Evolutionary conservation across 345 rosid genomes (phyloP).

Genomic region (Clausena lansium): DNA sequence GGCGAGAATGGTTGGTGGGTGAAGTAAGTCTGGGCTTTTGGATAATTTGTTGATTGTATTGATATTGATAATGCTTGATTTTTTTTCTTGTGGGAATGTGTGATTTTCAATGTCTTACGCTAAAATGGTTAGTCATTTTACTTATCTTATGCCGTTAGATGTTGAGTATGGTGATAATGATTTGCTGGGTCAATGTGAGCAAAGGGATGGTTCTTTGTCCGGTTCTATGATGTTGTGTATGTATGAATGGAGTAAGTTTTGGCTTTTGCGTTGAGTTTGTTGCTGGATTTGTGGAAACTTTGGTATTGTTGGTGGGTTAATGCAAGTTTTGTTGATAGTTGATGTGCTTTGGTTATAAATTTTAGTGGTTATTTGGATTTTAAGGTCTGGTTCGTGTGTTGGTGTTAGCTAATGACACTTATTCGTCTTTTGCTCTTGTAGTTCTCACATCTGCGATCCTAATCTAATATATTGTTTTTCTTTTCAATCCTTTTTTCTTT

Average conservation of each 20-base stretch:
- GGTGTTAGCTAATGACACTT: neutral
- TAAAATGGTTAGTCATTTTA: neutral
- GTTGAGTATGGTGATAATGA: neutral
- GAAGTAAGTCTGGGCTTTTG: neutral
- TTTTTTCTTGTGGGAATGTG: neutral
- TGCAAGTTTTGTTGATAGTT: neutral
- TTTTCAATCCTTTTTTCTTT: neutral
- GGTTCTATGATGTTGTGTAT: neutral
- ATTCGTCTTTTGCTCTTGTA: constrained; percentile 3
- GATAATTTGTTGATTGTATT: neutral
- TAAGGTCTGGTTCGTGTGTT: neutral
- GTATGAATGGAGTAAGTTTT: neutral
- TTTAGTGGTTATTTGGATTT: neutral
- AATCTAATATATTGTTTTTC: neutral
- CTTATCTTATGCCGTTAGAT: neutral
- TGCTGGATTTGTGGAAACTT: neutral
- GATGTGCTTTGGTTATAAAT: constrained; percentile 1
- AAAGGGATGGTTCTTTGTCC: neutral
- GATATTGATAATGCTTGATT: neutral
- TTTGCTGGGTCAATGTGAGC: neutral
- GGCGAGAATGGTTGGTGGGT: neutral
- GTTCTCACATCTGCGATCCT: neutral
- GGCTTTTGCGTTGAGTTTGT: neutral
- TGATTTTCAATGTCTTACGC: neutral
- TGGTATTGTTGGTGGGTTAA: neutral